Evolutionary conservation across 768 basidiomycete genomes (phyloP).

Genomic region (Rhodocollybia butyracea): DNA sequence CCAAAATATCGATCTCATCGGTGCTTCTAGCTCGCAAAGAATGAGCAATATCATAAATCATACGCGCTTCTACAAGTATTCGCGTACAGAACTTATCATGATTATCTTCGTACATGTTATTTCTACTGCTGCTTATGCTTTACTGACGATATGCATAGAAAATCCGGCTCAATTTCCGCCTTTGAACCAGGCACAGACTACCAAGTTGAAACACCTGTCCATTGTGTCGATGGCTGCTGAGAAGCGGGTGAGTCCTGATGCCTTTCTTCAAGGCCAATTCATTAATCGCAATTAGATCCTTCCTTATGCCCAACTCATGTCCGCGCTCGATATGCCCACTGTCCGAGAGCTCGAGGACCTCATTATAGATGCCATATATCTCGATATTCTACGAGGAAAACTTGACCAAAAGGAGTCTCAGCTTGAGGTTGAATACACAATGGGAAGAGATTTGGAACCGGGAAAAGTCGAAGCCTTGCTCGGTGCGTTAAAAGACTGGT

Average conservation of each 20-base stretch:
- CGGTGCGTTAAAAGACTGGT: constrained; percentile 67
- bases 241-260: constrained; percentile 56
- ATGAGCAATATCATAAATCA: constrained; percentile 59
- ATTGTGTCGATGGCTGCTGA: constrained; percentile 80
- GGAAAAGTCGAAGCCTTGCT: constrained; percentile 61
- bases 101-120: constrained; percentile 64
- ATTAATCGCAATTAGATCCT: constrained; percentile 54
- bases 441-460: constrained; percentile 89
- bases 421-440: constrained; percentile 88
- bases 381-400: constrained; percentile 84
- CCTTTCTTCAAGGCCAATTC: not conserved
- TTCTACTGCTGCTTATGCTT: not conserved
- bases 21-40: constrained; percentile 55
- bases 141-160: constrained; percentile 36
- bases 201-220: constrained; percentile 91
- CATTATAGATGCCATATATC: constrained; percentile 95
- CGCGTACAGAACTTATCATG: constrained; percentile 82
- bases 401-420: constrained; percentile 91
- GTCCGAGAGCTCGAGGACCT: constrained; percentile 93
- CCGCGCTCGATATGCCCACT: constrained; percentile 68
- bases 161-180: constrained; percentile 64
- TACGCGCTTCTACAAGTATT: constrained; percentile 78
- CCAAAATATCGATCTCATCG: not conserved
- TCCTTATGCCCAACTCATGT: constrained; percentile 71
- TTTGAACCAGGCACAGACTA: constrained; percentile 68